phyloP scores from a whole-genome alignment of 352 stramenopile species.

The Pythium plurisporium region DNA sequence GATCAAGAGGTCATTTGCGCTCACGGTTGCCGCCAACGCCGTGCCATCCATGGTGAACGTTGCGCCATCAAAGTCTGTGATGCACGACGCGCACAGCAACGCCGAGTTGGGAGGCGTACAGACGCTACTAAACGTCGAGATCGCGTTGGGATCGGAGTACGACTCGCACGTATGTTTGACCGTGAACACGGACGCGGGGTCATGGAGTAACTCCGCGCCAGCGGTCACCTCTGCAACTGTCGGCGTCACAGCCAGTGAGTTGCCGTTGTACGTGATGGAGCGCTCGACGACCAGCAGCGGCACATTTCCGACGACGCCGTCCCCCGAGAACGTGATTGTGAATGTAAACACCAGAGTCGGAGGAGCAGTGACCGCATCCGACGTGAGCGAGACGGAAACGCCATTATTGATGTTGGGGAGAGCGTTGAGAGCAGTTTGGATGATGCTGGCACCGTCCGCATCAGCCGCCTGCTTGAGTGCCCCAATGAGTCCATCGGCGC shows the following conservation, averaged over 20 bases:
- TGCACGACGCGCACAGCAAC: slow-evolving; percentile 52
- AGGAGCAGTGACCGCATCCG: background rate
- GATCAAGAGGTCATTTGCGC: slow-evolving; percentile 31
- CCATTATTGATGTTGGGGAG: slow-evolving; percentile 49
- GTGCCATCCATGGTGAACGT: slow-evolving; percentile 44
- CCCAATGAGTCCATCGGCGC: slow-evolving; percentile 36
- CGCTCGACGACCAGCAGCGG: slow-evolving; percentile 55
- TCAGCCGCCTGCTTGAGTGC: slow-evolving; percentile 30
- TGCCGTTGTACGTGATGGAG: slow-evolving; percentile 29
- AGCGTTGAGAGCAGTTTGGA: slow-evolving; percentile 28
- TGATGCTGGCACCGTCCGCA: slow-evolving; percentile 6
- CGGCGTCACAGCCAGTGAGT: slow-evolving; percentile 23
- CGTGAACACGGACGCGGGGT: slow-evolving; percentile 38
- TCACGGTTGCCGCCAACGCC: slow-evolving; percentile 28
- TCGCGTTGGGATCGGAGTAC: slow-evolving; percentile 74
- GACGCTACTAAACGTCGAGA: slow-evolving; percentile 43
- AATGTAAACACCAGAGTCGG: slow-evolving; percentile 73
- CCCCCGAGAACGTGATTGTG: slow-evolving; percentile 82
- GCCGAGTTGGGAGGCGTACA: slow-evolving; percentile 36
- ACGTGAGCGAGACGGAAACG: slow-evolving; percentile 34
- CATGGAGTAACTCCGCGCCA: slow-evolving; percentile 46
- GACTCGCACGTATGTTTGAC: slow-evolving; percentile 73
- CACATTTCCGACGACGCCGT: slow-evolving; percentile 84
- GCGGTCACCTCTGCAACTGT: slow-evolving; percentile 26
- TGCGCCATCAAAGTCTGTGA: slow-evolving; percentile 59